Evolutionary conservation across 2,329 filamentous ascomycete species (phyloP), one percentile per base, ranked within the genome.

Genomic region (Neoscytalidium dimidiatum): DNA sequence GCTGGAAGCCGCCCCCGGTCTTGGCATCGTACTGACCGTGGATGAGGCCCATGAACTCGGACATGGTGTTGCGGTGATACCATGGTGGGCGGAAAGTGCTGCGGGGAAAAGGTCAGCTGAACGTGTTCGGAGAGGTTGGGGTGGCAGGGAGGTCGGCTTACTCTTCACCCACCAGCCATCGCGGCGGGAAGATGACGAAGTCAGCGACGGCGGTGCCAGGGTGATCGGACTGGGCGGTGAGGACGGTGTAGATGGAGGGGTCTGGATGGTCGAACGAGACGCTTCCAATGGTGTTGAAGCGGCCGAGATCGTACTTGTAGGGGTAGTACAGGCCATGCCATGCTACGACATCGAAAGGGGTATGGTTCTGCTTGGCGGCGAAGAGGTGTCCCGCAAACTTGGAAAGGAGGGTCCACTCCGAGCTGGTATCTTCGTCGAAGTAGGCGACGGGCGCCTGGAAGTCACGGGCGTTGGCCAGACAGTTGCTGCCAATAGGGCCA

Each of bases 141-240:
- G 21, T 17, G 13, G 3, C 4, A n/a, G 26, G 26, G 14, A 29
- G 23, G 72, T 8, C 3, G n/a, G n/a, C 56, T 60, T 46, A 60
- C 56, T 89, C 83, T 70, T 90, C 87, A 1, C 84, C 85, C 0
- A 90, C 88, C 35, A 90, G 83, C 89, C 89, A 92, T 58, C 89
- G 83, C 1, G 89, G 88, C 9, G 88, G 88, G 78, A 92, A 91
- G 75, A 90, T 87, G 71, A 91, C 87, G 69, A 92, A 91, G 78
- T 92, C 89, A 6, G 87, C 88, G 2, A 90, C 78, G 0, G 86
- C 82, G 0, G 85, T 85, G 8, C 83, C 83, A 4, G 82, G 77
- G n/a, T 79, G 78, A 64, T 81, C 78, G 4, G 86, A 86, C 28
- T 84, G 86, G 2, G 87, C 88, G 1, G 89, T 86, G 26, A 90